Base-by-base conservation (phyloP, 2,329 filamentous ascomycete genomes). In the Alternaria viburni region DNA sequence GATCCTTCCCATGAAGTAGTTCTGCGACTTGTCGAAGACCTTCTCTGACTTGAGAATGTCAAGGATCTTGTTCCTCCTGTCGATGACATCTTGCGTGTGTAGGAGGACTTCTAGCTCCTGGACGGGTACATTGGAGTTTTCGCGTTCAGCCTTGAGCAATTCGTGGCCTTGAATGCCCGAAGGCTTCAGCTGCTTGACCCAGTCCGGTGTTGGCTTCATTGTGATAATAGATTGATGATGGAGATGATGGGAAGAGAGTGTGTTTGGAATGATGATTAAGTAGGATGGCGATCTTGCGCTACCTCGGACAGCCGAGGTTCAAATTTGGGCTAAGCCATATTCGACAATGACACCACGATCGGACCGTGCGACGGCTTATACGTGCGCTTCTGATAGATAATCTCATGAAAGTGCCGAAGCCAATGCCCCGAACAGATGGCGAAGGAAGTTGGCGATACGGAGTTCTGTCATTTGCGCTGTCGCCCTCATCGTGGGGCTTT, bases 11-110 rank as follows among this genome's bases (percentile, higher is more conserved):
- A 88, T 85, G 77, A 91, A 92, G 81, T 93, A 92, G 76, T 93
- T 93, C 68, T 91, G 88, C 4, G 88, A 88, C 81, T 93, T 94
- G 80, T 93, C 90, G 69, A 94, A 93, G 60, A 93, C 85, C 56
- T 87, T 86, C 62, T 94, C 90, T 0, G 84, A 77, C 70, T 89
- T 82, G 6, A 94, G 84, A n/a, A 92, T 84, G 51, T 86, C 81
- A 6, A 93, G 81, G 26, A 94, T 84, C 23, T 82, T 82, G 2
- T 86, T 80, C 71, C 90, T 89, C 46, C 86, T 84, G 60, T 89
- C 84, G 11, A 93, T 83, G 6, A 84, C 84, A 62, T 90, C 85
- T 71, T 88, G 87, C 21, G 89, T 91, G 78, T 91, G 91, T 50
- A 94, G 83, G 72, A 92, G 89, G 55, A 87, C 84, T 50, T 89